Evolutionary conservation across 148 eudicot genomes (phyloP).

Genomic region (Silene conica): DNA sequence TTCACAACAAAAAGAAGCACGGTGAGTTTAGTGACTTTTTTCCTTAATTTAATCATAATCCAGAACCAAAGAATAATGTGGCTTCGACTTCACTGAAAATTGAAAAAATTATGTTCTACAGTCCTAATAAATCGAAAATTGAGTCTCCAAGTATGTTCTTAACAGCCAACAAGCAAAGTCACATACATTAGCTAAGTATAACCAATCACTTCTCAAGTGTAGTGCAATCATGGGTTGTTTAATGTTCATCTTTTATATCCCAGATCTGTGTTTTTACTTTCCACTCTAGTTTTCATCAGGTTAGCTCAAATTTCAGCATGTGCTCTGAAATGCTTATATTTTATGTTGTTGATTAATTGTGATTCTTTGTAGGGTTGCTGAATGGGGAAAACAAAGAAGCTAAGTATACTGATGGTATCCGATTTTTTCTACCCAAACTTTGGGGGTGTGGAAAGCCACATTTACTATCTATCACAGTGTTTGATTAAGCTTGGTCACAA

Average conservation of each 20-base stretch:
- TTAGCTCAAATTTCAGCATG: background rate
- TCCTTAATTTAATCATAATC: background rate
- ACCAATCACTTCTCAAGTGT: too few relatives aligned
- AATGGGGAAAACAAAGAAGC: conserved; percentile 39
- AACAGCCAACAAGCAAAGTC: background rate
- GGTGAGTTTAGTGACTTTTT: background rate
- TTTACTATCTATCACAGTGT: conserved; percentile 88
- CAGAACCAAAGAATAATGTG: too few relatives aligned
- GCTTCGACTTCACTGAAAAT: background rate
- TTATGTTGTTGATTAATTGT: background rate
- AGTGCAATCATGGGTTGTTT: too few relatives aligned
- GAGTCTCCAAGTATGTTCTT: background rate
- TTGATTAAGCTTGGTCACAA: conserved; percentile 91
- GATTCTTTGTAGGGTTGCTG: conserved; percentile 14
- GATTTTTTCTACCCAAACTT: conserved; percentile 96
- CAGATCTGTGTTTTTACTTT: too few relatives aligned
- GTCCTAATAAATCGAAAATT: background rate
- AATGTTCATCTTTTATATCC: too few relatives aligned
- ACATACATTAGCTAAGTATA: too few relatives aligned
- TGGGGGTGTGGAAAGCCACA: conserved; percentile 95
- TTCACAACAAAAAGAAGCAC: background rate
- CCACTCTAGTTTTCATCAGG: background rate
- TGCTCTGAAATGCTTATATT: background rate
- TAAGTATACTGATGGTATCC: conserved; percentile 82
- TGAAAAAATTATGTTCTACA: background rate